Evolutionary conservation across 2,329 filamentous ascomycete genomes (phyloP).

Genomic region (Fusarium udum): DNA sequence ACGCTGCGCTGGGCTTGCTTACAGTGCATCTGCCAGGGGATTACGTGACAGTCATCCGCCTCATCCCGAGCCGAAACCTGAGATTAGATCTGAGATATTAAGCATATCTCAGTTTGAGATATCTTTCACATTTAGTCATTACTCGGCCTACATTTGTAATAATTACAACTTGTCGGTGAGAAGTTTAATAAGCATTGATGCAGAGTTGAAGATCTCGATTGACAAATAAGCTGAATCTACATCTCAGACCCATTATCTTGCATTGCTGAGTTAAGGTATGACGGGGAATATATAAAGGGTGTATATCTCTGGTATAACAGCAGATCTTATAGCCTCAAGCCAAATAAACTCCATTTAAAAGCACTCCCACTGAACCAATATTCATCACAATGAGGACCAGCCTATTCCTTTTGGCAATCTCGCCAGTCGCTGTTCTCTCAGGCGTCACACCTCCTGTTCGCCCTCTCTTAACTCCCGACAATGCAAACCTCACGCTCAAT

Average conservation of each 20-base stretch:
- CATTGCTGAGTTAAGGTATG: no score
- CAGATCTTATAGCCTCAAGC: no score
- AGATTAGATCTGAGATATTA: neutral
- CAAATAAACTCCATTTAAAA: no score
- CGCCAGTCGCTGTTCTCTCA: fast-evolving
- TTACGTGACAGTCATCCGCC: neutral
- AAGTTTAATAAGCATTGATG: neutral
- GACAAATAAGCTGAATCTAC: no score
- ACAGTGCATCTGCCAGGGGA: neutral
- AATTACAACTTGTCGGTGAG: neutral
- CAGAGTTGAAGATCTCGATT: neutral
- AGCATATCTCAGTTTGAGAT: no score
- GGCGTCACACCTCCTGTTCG: neutral
- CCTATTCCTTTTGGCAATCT: neutral
- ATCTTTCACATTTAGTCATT: neutral
- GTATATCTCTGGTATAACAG: fast-evolving
- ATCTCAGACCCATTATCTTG: neutral
- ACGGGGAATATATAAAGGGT: no score
- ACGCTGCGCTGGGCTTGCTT: neutral
- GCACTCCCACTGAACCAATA: neutral
- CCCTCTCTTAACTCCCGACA: neutral
- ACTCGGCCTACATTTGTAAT: neutral
- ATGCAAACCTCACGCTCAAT: neutral
- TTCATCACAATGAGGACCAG: neutral
- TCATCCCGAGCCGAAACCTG: no score